Evolutionary conservation across 805 yeast genomes (phyloP).

Genomic region (Spathaspora arborariae): DNA sequence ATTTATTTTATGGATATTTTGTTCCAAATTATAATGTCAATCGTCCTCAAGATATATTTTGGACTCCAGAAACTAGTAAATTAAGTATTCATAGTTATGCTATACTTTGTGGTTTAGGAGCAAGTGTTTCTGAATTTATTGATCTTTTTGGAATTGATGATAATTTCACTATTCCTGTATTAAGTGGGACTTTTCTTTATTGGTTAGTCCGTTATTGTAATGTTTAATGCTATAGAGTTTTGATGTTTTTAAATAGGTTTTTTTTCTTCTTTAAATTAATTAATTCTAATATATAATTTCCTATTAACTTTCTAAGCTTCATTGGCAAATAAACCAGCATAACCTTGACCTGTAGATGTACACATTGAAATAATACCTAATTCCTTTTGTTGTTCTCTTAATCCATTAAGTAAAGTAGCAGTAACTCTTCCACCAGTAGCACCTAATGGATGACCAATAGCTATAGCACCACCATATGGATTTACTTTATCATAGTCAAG

Average conservation of each 20-base stretch:
- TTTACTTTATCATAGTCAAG: conserved; percentile 38
- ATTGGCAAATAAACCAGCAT: conserved; percentile 29
- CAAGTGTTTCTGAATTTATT: conserved; percentile 83
- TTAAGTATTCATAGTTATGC: conserved; percentile 54
- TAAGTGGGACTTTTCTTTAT: conserved; percentile 67
- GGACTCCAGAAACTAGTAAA: conserved; percentile 59
- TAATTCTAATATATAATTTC: neutral
- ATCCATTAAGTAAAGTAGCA: conserved; percentile 33
- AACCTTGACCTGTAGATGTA: conserved; percentile 39
- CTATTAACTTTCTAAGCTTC: conserved; percentile 13
- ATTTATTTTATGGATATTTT: conserved; percentile 66
- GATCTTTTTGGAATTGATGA: conserved; percentile 80
- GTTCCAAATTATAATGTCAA: conserved; percentile 62
- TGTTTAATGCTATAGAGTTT: neutral
- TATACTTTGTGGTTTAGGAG: conserved; percentile 69
- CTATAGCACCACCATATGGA: conserved; percentile 17
- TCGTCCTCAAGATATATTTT: conserved; percentile 54
- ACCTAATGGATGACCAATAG: conserved; percentile 45
- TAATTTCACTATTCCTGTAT: conserved; percentile 88
- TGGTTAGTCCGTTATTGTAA: conserved; percentile 32
- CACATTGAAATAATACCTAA: conserved; percentile 40
- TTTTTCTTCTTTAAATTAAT: neutral
- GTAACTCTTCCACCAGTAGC: conserved; percentile 53
- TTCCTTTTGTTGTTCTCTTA: conserved; percentile 23
- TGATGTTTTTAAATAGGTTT: neutral